These are phyloP conservation scores for Flaveria floridana DNA, from an alignment of 140 eudicot species.

Conservation along the genomic window DNA sequence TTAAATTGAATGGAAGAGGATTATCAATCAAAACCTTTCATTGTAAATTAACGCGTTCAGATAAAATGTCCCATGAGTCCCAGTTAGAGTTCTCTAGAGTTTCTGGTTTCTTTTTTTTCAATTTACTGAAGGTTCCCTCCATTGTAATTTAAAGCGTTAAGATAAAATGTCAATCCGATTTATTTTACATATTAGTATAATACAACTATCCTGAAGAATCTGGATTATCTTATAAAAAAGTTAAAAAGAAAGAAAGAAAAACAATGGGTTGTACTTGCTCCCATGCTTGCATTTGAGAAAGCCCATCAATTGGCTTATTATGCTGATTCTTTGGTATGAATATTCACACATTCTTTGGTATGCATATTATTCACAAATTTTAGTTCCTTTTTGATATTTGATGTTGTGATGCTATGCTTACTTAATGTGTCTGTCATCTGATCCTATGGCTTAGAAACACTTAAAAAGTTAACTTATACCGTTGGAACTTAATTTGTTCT, in stretches of 20 bases:
- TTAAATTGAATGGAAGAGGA: slow-evolving; percentile 34
- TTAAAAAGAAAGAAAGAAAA: slow-evolving; percentile 21
- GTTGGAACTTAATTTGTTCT: not conserved
- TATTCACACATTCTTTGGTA: slow-evolving; percentile 28
- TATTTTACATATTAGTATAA: slow-evolving; percentile 25
- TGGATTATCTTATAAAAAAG: slow-evolving; percentile 22
- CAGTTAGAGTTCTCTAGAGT: not conserved
- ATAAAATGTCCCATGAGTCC: no score
- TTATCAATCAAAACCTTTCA: slow-evolving; percentile 36
- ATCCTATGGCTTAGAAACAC: not conserved
- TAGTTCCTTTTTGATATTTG: slow-evolving; percentile 12
- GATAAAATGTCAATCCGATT: not conserved
- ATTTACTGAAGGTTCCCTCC: no score
- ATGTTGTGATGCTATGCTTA: slow-evolving; percentile 29
- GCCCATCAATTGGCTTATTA: slow-evolving; percentile 34
- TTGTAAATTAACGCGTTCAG: no score
- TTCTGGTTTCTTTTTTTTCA: no score
- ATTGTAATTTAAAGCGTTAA: no score
- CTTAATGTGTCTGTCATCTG: slow-evolving; percentile 27
- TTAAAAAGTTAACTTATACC: not conserved
- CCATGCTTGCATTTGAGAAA: slow-evolving; percentile 48
- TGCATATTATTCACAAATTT: not conserved
- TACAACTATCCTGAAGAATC: slow-evolving; percentile 35
- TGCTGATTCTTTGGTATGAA: slow-evolving; percentile 52
- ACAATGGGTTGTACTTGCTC: slow-evolving; percentile 58